Conservation (phyloP, 768 basidiomycete species). For the Naganishia vishniacii region DNA sequence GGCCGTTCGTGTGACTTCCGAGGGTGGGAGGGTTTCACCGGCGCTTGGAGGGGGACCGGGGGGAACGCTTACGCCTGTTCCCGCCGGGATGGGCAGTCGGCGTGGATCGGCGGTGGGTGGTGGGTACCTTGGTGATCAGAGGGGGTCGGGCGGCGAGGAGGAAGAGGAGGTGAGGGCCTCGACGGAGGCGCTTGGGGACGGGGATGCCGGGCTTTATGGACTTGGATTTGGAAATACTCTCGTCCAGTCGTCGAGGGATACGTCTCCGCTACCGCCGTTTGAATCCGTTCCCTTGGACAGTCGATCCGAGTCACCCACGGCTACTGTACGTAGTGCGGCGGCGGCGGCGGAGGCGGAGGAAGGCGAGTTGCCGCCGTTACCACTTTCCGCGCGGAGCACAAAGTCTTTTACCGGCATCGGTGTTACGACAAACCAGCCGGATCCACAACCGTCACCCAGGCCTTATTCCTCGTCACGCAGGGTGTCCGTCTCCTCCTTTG, state of each 20-base stretch:
- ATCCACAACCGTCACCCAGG: neutral
- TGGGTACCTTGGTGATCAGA: neutral
- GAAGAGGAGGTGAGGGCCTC: neutral
- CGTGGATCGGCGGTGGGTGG: neutral
- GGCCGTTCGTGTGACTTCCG: neutral
- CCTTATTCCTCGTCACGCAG: slow-evolving; percentile 7
- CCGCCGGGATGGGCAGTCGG: slow-evolving; percentile 3
- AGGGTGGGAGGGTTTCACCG: neutral
- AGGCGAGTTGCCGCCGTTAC: neutral
- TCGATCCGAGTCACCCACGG: neutral
- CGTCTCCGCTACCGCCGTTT: neutral
- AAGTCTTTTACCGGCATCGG: too few relatives aligned
- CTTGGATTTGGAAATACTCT: neutral
- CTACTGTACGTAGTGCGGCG: too few relatives aligned
- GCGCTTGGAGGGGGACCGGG: neutral
- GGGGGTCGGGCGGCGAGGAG: too few relatives aligned
- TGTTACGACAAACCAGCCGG: too few relatives aligned
- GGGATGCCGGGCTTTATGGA: neutral
- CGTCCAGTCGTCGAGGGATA: neutral
- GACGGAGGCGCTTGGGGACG: neutral
- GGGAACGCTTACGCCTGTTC: slow-evolving; percentile 4
- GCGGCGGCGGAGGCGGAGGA: neutral
- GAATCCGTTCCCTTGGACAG: slow-evolving; percentile 12
- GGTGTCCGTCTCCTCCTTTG: neutral
- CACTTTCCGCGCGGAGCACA: neutral